Conservation (phyloP, 1,284 basidiomycete species). For the Wallemia hederae region DNA sequence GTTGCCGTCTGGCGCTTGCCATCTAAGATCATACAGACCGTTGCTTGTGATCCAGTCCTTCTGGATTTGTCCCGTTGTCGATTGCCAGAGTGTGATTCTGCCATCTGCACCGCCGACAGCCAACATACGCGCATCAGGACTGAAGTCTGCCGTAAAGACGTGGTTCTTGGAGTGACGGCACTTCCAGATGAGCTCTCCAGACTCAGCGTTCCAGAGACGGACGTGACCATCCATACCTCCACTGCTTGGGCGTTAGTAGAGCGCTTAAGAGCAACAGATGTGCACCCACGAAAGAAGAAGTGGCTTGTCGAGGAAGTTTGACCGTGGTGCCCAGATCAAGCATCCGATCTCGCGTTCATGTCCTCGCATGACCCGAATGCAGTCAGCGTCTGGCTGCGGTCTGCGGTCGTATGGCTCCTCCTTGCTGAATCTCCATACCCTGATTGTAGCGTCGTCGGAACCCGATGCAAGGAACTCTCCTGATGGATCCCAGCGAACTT, state of each 20-base stretch:
- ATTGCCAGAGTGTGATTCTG: background rate
- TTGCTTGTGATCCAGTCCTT: background rate
- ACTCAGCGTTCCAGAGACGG: conserved; percentile 17
- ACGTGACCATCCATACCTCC: conserved; percentile 1
- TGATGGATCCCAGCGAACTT: background rate
- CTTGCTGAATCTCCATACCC: background rate
- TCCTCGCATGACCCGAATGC: background rate
- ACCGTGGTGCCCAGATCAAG: background rate
- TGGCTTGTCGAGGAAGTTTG: background rate
- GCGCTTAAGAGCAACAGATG: background rate
- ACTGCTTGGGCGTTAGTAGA: background rate
- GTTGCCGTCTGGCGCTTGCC: background rate
- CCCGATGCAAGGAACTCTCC: background rate
- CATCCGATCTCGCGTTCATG: background rate
- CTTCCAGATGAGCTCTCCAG: conserved; percentile 13
- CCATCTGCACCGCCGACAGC: background rate
- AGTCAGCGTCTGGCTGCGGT: background rate
- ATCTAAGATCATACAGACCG: background rate
- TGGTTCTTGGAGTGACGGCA: background rate
- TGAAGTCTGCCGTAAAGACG: background rate
- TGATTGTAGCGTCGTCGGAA: background rate
- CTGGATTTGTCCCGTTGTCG: background rate
- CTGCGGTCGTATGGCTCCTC: background rate
- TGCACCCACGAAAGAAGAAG: background rate
- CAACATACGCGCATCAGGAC: background rate